Conservation (phyloP, 306 rosid species). For the Carpinus fangiana region DNA sequence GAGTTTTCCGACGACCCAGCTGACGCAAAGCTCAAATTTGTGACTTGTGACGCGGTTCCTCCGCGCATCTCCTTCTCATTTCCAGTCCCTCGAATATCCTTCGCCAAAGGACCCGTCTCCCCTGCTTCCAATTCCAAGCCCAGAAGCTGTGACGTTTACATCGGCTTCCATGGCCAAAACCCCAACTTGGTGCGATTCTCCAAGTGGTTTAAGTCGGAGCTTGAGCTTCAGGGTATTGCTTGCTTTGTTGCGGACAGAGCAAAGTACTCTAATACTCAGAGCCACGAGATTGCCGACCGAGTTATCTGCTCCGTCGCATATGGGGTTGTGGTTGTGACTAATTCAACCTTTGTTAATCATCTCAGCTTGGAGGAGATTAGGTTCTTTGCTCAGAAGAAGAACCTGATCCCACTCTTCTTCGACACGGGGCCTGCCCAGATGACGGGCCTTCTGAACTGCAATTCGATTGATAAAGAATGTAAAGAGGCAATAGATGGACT, state of each 20-base stretch:
- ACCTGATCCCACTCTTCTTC: slow-evolving; percentile 73
- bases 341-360: slow-evolving; percentile 56
- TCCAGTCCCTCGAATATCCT: slow-evolving; percentile 74
- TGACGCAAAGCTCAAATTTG: slow-evolving; percentile 50
- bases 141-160: slow-evolving; percentile 76
- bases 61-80: slow-evolving; percentile 82
- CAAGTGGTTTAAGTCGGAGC: slow-evolving; percentile 86
- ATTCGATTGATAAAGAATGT: slow-evolving; percentile 57
- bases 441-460: slow-evolving; percentile 48
- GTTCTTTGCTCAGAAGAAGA: slow-evolving; percentile 88
- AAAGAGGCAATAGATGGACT: slow-evolving; percentile 72
- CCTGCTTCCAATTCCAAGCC: slow-evolving; percentile 63
- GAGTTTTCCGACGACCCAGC: slow-evolving; percentile 64
- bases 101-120: slow-evolving; percentile 63
- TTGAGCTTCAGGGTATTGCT: slow-evolving; percentile 89
- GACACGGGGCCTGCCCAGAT: slow-evolving; percentile 57
- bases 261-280: slow-evolving; percentile 66
- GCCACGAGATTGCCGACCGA: slow-evolving; percentile 82
- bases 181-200: slow-evolving; percentile 64
- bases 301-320: slow-evolving; percentile 73
- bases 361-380: slow-evolving; percentile 70
- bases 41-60: slow-evolving; percentile 50
- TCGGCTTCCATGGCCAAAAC: slow-evolving; percentile 79
- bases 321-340: slow-evolving; percentile 73
- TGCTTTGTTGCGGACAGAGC: slow-evolving; percentile 84